phyloP scores from a whole-genome alignment of 2,329 filamentous ascomycete genomes.

The Pleomassaria siparia region DNA sequence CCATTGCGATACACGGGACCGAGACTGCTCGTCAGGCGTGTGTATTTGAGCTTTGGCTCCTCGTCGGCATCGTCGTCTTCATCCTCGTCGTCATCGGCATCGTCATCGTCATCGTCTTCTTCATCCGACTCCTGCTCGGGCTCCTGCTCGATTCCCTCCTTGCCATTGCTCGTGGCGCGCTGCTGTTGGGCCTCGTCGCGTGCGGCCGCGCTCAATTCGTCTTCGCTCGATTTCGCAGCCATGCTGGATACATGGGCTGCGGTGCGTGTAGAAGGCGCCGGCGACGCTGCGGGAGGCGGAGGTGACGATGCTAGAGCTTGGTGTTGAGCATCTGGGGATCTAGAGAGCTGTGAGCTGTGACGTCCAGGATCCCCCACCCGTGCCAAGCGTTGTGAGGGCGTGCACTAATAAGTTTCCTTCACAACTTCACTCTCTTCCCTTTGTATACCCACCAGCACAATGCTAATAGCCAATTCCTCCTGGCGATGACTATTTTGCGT shows the following conservation, averaged over 20 bases:
- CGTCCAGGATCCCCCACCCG: conserved; percentile 27
- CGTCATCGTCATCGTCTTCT: conserved; percentile 75
- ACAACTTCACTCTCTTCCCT: background rate
- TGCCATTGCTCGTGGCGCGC: conserved; percentile 23
- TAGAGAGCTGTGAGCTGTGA: conserved; percentile 3
- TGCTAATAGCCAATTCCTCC: conserved; percentile 14
- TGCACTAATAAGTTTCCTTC: conserved; percentile 4
- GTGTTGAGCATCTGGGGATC: conserved; percentile 20
- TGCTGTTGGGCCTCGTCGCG: conserved; percentile 49
- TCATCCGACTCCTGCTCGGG: conserved; percentile 48
- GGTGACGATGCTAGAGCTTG: conserved; percentile 24
- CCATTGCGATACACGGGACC: conserved; percentile 86
- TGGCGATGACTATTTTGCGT: conserved; percentile 30
- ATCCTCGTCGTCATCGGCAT: conserved; percentile 62
- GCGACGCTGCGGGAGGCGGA: conserved; percentile 18
- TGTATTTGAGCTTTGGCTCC: conserved; percentile 92
- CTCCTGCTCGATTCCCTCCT: conserved; percentile 26
- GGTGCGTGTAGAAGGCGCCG: conserved; percentile 21
- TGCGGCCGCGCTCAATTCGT: conserved; percentile 45
- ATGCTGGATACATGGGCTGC: conserved; percentile 45
- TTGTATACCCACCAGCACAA: conserved; percentile 12
- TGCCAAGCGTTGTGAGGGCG: conserved; percentile 21
- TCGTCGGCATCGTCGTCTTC: conserved; percentile 87
- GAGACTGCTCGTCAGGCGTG: conserved; percentile 78
- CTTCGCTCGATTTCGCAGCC: conserved; percentile 40